Conservation (phyloP, 1,139 yeast species). For the Candida tropicalis region DNA sequence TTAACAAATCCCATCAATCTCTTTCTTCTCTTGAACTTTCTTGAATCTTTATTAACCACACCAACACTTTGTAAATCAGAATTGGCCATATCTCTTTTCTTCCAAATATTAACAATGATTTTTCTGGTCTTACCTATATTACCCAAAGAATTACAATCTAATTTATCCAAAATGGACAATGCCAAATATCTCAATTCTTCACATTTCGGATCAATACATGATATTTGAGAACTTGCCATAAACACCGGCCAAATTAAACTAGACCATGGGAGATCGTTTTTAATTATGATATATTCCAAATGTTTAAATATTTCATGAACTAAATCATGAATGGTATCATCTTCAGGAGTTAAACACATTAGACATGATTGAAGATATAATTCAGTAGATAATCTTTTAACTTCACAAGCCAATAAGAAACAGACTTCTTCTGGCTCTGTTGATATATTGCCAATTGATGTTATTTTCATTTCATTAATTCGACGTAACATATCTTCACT, state of each 20-base stretch:
- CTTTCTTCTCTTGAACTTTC: slow-evolving; percentile 13
- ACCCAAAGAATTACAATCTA: slow-evolving; percentile 29
- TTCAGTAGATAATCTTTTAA: slow-evolving; percentile 26
- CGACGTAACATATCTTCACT: slow-evolving; percentile 18
- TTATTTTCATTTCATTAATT: slow-evolving; percentile 16
- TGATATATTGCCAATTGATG: not conserved
- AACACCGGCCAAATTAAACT: slow-evolving; percentile 30
- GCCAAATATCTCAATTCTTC: slow-evolving; percentile 29
- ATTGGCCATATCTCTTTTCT: slow-evolving; percentile 28
- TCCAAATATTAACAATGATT: slow-evolving; percentile 29
- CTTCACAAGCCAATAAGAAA: slow-evolving; percentile 30
- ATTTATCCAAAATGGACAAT: slow-evolving; percentile 26
- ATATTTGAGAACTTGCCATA: slow-evolving; percentile 28
- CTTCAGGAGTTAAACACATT: slow-evolving; percentile 22
- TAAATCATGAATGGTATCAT: slow-evolving; percentile 17
- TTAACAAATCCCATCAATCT: slow-evolving; percentile 23
- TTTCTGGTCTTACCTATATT: slow-evolving; percentile 27
- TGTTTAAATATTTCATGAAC: slow-evolving; percentile 22
- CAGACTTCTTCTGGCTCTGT: slow-evolving; percentile 25
- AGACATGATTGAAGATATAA: slow-evolving; percentile 32
- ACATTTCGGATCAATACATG: slow-evolving; percentile 23
- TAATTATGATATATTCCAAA: slow-evolving; percentile 27
- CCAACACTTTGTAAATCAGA: slow-evolving; percentile 25
- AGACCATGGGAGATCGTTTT: slow-evolving; percentile 19
- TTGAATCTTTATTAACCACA: slow-evolving; percentile 12